Conservation (phyloP, 768 basidiomycete species). For the Agaricus sinodeliciosus region DNA sequence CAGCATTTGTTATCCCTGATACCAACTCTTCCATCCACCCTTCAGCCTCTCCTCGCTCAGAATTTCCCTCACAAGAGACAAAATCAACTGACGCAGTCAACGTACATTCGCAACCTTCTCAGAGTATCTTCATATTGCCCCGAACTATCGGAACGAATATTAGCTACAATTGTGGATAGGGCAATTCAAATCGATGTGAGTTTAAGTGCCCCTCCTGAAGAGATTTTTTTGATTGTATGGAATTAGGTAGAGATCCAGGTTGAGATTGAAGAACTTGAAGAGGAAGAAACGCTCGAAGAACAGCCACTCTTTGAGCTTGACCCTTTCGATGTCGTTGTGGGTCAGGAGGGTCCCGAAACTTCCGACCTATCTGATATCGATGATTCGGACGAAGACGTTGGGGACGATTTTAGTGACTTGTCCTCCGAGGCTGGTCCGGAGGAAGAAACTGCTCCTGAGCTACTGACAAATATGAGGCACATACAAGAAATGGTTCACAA, state of each 20-base stretch:
- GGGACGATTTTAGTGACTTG: conserved; percentile 62
- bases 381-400: conserved; percentile 42
- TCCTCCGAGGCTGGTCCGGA: conserved; percentile 64
- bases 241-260: conserved; percentile 90
- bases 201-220: conserved; percentile 7
- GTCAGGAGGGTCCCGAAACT: conserved; percentile 52
- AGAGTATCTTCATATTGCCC: conserved; percentile 82
- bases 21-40: conserved; percentile 83
- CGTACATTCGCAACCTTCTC: conserved; percentile 88
- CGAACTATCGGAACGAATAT: conserved; percentile 75
- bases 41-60: conserved; percentile 77
- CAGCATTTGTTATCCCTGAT: conserved; percentile 82
- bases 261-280: conserved; percentile 89
- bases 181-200: conserved; percentile 93
- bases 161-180: conserved; percentile 87
- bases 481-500: conserved; percentile 88
- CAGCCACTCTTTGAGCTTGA: conserved; percentile 61
- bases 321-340: conserved; percentile 78
- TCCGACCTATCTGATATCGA: conserved; percentile 38
- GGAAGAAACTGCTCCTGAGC: conserved; percentile 27
- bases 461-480: conserved; percentile 55
- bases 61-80: conserved; percentile 95
- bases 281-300: conserved; percentile 44
- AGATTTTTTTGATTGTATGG: background rate
- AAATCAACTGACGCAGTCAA: conserved; percentile 67